Conservation (phyloP, 2,329 filamentous ascomycete species). For the Aureobasidium sp. region DNA sequence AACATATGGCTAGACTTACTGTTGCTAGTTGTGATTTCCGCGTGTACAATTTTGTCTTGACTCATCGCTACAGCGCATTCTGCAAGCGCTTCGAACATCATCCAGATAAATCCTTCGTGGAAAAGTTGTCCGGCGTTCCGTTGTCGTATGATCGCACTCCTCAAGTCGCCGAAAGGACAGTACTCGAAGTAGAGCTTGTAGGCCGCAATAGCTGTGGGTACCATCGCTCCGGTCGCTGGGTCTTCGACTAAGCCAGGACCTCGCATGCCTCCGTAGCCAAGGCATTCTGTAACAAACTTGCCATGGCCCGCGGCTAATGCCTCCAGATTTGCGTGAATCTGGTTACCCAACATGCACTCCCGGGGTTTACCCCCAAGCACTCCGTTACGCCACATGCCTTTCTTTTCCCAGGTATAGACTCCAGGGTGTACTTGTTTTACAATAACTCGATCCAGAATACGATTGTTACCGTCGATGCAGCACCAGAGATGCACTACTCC, state of each 20-base stretch:
- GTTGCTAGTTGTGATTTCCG: not conserved
- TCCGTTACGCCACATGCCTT: not conserved
- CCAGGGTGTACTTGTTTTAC: not conserved
- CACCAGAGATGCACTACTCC: not conserved
- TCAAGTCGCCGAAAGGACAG: not conserved
- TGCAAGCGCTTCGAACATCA: slow-evolving; percentile 2
- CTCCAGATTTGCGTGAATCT: not conserved
- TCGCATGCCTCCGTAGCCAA: not conserved
- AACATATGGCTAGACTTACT: not conserved
- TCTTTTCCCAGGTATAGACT: not conserved
- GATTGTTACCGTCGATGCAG: not conserved
- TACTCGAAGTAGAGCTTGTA: slow-evolving; percentile 3
- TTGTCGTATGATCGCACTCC: not conserved
- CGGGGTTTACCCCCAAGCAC: not conserved
- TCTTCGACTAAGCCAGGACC: not conserved
- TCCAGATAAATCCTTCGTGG: not conserved
- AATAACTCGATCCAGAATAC: not conserved
- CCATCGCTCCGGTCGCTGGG: not conserved
- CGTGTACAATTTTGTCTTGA: not conserved
- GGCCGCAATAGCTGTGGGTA: not conserved
- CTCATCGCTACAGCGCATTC: not conserved
- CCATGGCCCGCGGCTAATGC: not conserved
- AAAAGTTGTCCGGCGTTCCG: not conserved
- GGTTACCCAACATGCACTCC: not conserved
- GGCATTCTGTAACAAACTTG: not conserved